Evolutionary conservation across 179 eudicot species (phyloP), one percentile per base, ranked within the genome.

Genomic region (Beta lomatogona): DNA sequence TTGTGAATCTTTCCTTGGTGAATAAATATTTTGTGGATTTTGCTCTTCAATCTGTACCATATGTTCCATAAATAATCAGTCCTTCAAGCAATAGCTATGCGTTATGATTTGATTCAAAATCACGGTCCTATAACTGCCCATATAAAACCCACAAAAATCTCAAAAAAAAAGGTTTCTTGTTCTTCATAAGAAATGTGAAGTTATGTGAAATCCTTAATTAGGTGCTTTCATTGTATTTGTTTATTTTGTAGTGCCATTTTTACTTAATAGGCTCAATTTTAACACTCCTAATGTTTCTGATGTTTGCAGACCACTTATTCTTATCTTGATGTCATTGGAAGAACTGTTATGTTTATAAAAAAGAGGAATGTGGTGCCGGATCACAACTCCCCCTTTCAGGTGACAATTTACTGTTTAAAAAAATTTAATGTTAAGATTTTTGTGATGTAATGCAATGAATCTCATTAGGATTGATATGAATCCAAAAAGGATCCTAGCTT

Each of bases 341-440:
- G 99, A 86, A 84, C 98, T 68, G 98, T 94, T 64, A 89, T 95
- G 82, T 98, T 95, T 80, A 85, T 95, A 83, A 91, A 91, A 79
- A 95, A 95, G 91, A 86, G 52, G 65, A 95, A 94, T 86, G 93
- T 91, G 36, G 98, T 95, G 81, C 98, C 98, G 80, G 99, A 95
- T 83, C 98, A 95, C 83, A 90, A 89, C 83, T 75, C 89, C 65
- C 91, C 91, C 70, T 94, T 95, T 86, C 98, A 94, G 99, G 99
- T 95, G 76, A 88, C 76, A 50, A 18, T n/a, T 45, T 55, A 22
- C n/a, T 9, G 67, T 14, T 69, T 4, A 44, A 48, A 36, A 22
- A 5, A 44, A 25, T 46, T 53, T 9, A 14, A 16, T 69, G 21
- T 78, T 18, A 18, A 25, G 7, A 48, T 79, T 52, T 71, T 54